These are phyloP conservation scores for Lepidopterella palustris DNA, from an alignment of 495 filamentous ascomycete genomes.

Conservation along the genomic window DNA sequence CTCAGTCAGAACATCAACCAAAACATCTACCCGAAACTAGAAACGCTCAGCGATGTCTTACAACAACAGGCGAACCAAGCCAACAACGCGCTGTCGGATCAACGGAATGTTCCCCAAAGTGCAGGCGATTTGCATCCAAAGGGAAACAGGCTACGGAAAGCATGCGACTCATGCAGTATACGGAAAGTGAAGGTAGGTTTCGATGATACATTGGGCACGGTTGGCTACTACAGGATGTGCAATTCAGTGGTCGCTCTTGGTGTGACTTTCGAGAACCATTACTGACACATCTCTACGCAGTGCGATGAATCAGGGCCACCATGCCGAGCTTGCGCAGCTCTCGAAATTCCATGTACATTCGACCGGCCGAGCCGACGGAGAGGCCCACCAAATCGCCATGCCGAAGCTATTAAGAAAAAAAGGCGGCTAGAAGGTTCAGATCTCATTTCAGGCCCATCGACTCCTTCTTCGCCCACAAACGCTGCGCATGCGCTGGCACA, in stretches of 20 bases:
- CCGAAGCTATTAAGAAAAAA: conserved; percentile 68
- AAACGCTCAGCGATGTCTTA: conserved; percentile 23
- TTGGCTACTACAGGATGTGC: too few species aligned
- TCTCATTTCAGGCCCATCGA: conserved; percentile 30
- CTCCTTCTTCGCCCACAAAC: conserved; percentile 45
- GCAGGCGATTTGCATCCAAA: conserved; percentile 10
- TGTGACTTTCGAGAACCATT: neutral
- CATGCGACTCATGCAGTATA: conserved; percentile 32
- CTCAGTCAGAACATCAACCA: conserved; percentile 1
- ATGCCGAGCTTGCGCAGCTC: conserved; percentile 69
- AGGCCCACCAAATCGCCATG: conserved; percentile 80
- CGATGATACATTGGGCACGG: neutral
- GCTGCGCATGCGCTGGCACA: conserved; percentile 42
- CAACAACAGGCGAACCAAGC: conserved; percentile 28
- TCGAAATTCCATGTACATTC: conserved; percentile 81
- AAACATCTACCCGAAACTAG: conserved; percentile 25
- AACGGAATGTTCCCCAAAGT: conserved; percentile 7
- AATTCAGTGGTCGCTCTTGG: too few species aligned
- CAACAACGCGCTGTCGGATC: conserved; percentile 21
- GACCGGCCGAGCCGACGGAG: conserved; percentile 69
- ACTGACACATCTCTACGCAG: conserved; percentile 39
- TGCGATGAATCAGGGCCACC: conserved; percentile 76
- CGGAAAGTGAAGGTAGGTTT: conserved; percentile 31
- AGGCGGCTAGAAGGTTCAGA: conserved; percentile 47
- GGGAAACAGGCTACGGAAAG: conserved; percentile 28